These are phyloP conservation scores for Mortierella sp. DNA, from an alignment of 371 early-diverging fungal species.

Conservation along the genomic window DNA sequence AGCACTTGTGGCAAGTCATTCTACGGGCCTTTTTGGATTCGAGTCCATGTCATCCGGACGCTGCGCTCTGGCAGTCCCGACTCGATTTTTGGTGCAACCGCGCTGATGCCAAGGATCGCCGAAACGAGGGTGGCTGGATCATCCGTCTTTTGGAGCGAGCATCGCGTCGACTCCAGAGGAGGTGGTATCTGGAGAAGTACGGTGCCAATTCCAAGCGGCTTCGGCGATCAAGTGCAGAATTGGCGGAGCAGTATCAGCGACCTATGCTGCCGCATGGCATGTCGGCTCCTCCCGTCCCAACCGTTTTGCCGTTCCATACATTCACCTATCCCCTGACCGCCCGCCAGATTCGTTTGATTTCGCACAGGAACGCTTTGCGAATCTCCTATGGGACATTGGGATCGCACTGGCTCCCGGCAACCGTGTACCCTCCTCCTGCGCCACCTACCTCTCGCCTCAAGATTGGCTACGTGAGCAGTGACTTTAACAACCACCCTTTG, in stretches of 20 bases:
- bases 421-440: slow-evolving; percentile 86
- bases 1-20: slow-evolving; percentile 53
- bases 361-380: slow-evolving; percentile 88
- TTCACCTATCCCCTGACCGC: slow-evolving; percentile 91
- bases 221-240: slow-evolving; percentile 48
- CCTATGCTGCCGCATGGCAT: slow-evolving; percentile 73
- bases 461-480: slow-evolving; percentile 92
- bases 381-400: slow-evolving; percentile 78
- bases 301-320: slow-evolving; percentile 94
- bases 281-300: slow-evolving; percentile 80
- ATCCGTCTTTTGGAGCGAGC: slow-evolving; percentile 77
- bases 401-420: slow-evolving; percentile 76
- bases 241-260: slow-evolving; percentile 64
- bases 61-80: slow-evolving; percentile 34
- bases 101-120: slow-evolving; percentile 55
- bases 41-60: slow-evolving; percentile 46
- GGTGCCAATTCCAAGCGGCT: slow-evolving; percentile 36
- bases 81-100: slow-evolving; percentile 35
- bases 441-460: slow-evolving; percentile 74
- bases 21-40: slow-evolving; percentile 57
- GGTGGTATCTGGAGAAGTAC: slow-evolving; percentile 73
- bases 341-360: slow-evolving; percentile 88
- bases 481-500: slow-evolving; percentile 94
- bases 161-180: slow-evolving; percentile 72
- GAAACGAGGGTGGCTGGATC: slow-evolving; percentile 85